These are phyloP conservation scores for Penstemon barbatus DNA, from an alignment of 257 asterid genomes.

Conservation along the genomic window DNA sequence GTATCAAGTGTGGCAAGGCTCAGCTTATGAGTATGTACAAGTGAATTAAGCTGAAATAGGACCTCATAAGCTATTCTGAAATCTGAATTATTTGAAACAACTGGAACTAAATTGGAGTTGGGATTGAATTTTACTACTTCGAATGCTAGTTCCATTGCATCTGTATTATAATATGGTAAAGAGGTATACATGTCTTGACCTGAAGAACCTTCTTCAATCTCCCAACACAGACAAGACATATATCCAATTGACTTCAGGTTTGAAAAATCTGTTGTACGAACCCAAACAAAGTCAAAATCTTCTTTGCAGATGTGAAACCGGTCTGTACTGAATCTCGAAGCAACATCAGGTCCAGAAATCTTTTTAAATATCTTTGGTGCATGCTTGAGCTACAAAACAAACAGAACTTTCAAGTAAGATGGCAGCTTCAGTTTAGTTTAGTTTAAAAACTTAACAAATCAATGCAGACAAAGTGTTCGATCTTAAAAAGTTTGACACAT, in stretches of 20 bases:
- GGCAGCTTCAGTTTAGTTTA: neutral
- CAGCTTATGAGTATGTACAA: conserved; percentile 74
- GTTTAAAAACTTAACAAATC: neutral
- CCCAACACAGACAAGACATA: conserved; percentile 74
- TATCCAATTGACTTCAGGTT: conserved; percentile 60
- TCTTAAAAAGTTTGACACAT: neutral
- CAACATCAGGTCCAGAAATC: conserved; percentile 64
- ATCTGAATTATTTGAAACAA: conserved; percentile 42
- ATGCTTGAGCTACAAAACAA: conserved; percentile 60
- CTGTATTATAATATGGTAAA: conserved; percentile 51
- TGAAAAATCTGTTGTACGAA: conserved; percentile 90
- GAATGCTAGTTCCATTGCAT: conserved; percentile 45
- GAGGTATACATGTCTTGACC: conserved; percentile 40
- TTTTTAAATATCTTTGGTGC: conserved; percentile 75
- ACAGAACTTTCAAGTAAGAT: neutral
- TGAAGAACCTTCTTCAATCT: conserved; percentile 48
- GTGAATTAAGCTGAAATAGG: conserved; percentile 84
- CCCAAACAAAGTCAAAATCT: conserved; percentile 72
- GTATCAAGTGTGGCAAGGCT: conserved; percentile 62
- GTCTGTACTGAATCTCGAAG: conserved; percentile 58
- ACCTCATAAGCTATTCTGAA: conserved; percentile 61
- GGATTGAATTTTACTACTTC: conserved; percentile 43
- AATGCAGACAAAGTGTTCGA: conserved; percentile 1
- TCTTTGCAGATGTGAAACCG: conserved; percentile 80
- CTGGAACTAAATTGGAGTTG: conserved; percentile 61